A percentile compares a stretch with the other conserved stretches of the same genome.
Conservation (phyloP, 345 rosid species). For the Sonneratia alba region DNA sequence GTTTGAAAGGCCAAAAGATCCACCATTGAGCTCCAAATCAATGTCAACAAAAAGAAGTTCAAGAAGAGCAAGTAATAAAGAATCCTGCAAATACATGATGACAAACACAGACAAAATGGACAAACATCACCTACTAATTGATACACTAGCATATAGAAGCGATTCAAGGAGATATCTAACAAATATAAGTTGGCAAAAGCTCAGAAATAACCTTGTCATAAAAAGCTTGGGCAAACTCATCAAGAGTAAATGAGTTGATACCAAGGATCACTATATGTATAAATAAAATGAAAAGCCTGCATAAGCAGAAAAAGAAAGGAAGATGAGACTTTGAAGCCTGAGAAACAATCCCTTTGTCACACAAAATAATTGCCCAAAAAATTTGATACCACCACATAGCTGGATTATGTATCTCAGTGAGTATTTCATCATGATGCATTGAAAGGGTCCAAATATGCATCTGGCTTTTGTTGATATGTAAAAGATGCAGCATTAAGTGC, state of each 20-base stretch:
- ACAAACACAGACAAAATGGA: conserved; percentile 9
- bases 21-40: conserved; percentile 47
- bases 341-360: neutral
- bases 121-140: neutral
- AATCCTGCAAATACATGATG: conserved; percentile 47
- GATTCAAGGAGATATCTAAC: conserved; percentile 4
- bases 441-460: neutral
- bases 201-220: conserved; percentile 68
- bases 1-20: conserved; percentile 37
- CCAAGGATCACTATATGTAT: conserved; percentile 63
- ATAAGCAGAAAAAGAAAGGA: conserved; percentile 13
- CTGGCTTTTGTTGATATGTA: neutral
- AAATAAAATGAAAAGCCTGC: conserved; percentile 91
- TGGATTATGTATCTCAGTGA: neutral
- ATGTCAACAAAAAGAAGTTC: conserved; percentile 74
- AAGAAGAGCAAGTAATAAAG: conserved; percentile 78
- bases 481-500: neutral
- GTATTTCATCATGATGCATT: neutral
- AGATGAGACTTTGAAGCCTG: neutral
- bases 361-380: neutral
- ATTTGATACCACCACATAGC: neutral
- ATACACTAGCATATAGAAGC: neutral
- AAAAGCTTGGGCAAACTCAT: conserved; percentile 84
- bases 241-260: conserved; percentile 69
- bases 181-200: conserved; percentile 7